Base-by-base conservation (phyloP, 345 rosid genomes). In the Trapa bicornis region DNA sequence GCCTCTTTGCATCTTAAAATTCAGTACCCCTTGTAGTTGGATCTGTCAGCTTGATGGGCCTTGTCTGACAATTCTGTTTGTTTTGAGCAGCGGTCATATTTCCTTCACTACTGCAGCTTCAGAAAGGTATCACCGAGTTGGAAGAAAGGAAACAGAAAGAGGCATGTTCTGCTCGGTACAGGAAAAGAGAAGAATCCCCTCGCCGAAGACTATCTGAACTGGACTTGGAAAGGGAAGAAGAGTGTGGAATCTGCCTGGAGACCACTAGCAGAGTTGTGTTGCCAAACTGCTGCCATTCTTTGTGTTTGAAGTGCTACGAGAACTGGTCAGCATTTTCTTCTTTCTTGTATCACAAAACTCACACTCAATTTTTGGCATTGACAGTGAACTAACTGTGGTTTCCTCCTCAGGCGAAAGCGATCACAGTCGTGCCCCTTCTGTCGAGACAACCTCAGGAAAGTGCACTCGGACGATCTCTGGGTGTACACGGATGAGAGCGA, bases 361-460 rank as follows among this genome's bases (percentile, higher is more conserved):
- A 7, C 14, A 33, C 47, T 12, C 13, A 69, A 22, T 50, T 6
- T 57, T 37, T 16, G n/a, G 17, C 9, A 62, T 39, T 45, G 10
- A 57, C 37, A 13, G 63, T 32, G 65, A 54, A 15, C 29, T 47
- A 16, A 14, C 68, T 65, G 38, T 74, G 42, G 60, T 74, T 53
- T 48, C 4, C 57, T 65, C 83, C 57, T 65, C 83, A 89, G 96
- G 94, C 72, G 77, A 5, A 76, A 65, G 38, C 77, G 91, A 42
- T 89, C 96, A 16, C 88, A 80, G 76, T 86, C 96, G 33, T 89
- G 94, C 61, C 96, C 96, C 16, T 87, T 89, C 71, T 89, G 96
- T 60, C 74, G 94, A 77, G 88, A 87, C 68, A 76, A 80, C 56
- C 84, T 89, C 38, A 80, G 74, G 74, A 78, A 82, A 80, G 85